Base-by-base conservation (phyloP, 2,329 filamentous ascomycete genomes). In the Ceratocystis variospora region DNA sequence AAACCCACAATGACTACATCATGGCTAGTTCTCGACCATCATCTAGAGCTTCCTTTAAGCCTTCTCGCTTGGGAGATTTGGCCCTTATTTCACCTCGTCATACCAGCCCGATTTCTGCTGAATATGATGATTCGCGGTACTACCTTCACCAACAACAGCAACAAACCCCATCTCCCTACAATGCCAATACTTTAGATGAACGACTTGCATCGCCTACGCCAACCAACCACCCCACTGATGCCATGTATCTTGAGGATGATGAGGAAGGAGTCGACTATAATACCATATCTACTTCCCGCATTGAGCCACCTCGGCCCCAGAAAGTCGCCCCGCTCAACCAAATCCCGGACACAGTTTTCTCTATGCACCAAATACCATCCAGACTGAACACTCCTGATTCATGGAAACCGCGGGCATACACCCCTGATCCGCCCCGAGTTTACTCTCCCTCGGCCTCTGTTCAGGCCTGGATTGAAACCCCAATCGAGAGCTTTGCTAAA, bases 371-470 rank as follows among this genome's bases (percentile, higher is more conserved):
- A 25, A 53, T 19, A 37, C 44, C 63, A 7, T 22, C 61, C 22
- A 65, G 55, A 25, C 7, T 37, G 44, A 61, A 45, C 28, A 65
- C 45, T 15, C 66, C 63, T 37, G 66, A 64, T 19, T 67, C 37
- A 48, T 69, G 55, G 68, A 67, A 61, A 57, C 64, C 46, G 17
- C 28, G 55, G 1, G 28, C 12, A 45, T 37, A 50, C 41, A 59
- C 55, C 3, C 31, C 17, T 5, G 55, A 59, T 2, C 25, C 55
- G 4, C 17, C 55, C 17, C 55, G n/a, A 31, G 25, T 59, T 37
- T 37, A 15, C 45, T 41, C 75, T 2, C 73, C 74, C 2, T 76
- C 74, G 12, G 74, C 74, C 7, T 66, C 74, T 7, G 73, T 77
- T 12, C 72, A 77, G 61, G 73, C 75, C 4, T 75, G 75, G 73